Base-by-base conservation (phyloP, 257 asterid species). In the Osmanthus fragrans region DNA sequence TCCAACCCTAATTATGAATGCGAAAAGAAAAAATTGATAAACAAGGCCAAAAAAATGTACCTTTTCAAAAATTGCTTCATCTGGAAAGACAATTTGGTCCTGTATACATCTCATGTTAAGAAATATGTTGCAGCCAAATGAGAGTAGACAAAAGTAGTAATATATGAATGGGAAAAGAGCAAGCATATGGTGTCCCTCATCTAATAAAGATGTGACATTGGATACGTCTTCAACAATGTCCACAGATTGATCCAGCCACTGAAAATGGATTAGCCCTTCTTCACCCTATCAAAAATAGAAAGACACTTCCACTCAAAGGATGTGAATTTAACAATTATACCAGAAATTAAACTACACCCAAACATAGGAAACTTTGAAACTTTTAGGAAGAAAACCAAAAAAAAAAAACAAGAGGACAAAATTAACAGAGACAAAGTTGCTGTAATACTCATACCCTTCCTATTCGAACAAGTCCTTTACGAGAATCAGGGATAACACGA, bases 11-110 rank as follows among this genome's bases (percentile, higher is more conserved):
- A n/a, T n/a, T n/a, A n/a, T n/a, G n/a, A n/a, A n/a, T n/a, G n/a
- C n/a, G n/a, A n/a, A n/a, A n/a, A n/a, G n/a, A n/a, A 33, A 4
- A 49, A 72, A 67, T 49, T 16, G 72, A 74, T 37, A 37, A 77
- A 51, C 5, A 78, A 66, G 65, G 73, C 72, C n/a, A 77, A 76
- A 47, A 6, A 72, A 54, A 69, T 33, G 70, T 83, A 96, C 98
- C 97, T 92, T 92, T 78, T 90, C 97, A 80, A 91, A 96, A 68
- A 87, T 87, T 64, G 97, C 97, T 76, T 96, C 99, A 19, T 92
- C 96, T 3, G 99, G 98, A 79, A 96, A 89, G 84, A 93, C 74
- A 71, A 96, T 96, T 78, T 96, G 98, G 90, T 96, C 98, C 99
- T 96, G 78, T 73, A 67, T 75, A 63, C 70, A 77, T 25, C 84